Conservation (phyloP, 805 yeast genomes). For the Lipomyces anomalus region DNA sequence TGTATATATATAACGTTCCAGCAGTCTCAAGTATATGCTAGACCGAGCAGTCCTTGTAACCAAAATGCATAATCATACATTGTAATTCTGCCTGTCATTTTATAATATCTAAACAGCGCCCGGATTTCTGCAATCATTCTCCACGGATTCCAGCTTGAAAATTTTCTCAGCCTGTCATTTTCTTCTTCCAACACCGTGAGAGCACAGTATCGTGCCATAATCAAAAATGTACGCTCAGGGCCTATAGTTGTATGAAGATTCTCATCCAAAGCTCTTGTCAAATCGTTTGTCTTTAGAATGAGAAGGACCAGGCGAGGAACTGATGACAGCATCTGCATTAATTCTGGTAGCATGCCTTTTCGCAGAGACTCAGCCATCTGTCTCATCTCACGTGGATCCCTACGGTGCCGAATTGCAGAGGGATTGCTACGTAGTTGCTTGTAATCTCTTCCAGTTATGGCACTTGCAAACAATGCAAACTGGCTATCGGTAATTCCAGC, state of each 20-base stretch:
- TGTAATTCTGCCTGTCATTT: not conserved
- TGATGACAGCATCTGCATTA: slow-evolving; percentile 70
- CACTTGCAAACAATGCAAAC: slow-evolving; percentile 82
- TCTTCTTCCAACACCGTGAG: slow-evolving; percentile 63
- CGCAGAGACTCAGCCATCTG: slow-evolving; percentile 62
- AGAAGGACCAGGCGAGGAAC: slow-evolving; percentile 83
- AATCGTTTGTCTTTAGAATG: slow-evolving; percentile 88
- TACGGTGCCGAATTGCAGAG: slow-evolving; percentile 19
- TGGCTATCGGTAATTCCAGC: slow-evolving; percentile 72
- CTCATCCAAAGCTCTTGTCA: slow-evolving; percentile 86
- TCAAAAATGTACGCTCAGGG: slow-evolving; percentile 76
- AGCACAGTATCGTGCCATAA: slow-evolving; percentile 88
- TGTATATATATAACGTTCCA: too few relatives aligned
- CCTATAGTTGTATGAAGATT: slow-evolving; percentile 76
- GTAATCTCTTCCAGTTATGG: slow-evolving; percentile 90
- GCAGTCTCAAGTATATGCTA: too few relatives aligned
- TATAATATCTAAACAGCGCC: not conserved
- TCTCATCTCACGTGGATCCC: slow-evolving; percentile 58
- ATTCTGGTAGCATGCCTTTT: slow-evolving; percentile 60
- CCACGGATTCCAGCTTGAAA: not conserved
- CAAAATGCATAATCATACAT: not conserved
- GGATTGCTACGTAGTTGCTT: slow-evolving; percentile 50
- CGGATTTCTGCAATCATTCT: not conserved
- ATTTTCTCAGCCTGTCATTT: slow-evolving; percentile 3
- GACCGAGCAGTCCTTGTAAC: not conserved